Evolutionary conservation across 108 stramenopile genomes (phyloP).

Genomic region (Ochromonas danica): DNA sequence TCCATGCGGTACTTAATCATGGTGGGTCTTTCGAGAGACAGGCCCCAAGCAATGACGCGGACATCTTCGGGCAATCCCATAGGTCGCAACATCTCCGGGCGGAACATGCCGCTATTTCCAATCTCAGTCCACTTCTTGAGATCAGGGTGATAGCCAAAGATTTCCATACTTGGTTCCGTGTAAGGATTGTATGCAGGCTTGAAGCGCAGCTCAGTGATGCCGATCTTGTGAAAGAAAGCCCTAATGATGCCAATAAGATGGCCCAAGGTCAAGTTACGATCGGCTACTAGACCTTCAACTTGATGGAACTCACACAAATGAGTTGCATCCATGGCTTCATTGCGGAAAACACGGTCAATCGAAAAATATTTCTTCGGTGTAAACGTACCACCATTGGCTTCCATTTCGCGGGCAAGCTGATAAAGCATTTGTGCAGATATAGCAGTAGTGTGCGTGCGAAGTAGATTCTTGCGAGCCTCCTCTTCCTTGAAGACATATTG

Average conservation of each 20-base stretch:
- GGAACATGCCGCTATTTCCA: slow-evolving; percentile 97
- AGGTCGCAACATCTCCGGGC: slow-evolving; percentile 98
- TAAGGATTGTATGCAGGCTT: slow-evolving; percentile 99
- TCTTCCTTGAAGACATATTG: slow-evolving; percentile 80
- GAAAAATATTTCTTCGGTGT: slow-evolving; percentile 90
- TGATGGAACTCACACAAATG: slow-evolving; percentile 98
- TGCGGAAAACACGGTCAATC: slow-evolving; percentile 98
- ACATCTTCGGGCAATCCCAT: slow-evolving; percentile 99
- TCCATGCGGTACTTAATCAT: slow-evolving; percentile 99
- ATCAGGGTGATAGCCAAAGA: slow-evolving; percentile 99
- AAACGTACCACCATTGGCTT: slow-evolving; percentile 83
- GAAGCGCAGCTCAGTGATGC: slow-evolving; percentile 96
- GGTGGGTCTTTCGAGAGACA: slow-evolving; percentile 96
- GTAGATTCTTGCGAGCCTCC: slow-evolving; percentile 94
- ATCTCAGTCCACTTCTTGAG: slow-evolving; percentile 99
- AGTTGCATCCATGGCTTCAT: slow-evolving; percentile 99
- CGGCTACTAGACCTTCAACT: slow-evolving; percentile 98
- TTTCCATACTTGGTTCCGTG: slow-evolving; percentile 99
- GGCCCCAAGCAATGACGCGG: slow-evolving; percentile 97
- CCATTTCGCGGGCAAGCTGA: slow-evolving; percentile 69
- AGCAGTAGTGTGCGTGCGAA: slow-evolving; percentile 97
- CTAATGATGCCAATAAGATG: slow-evolving; percentile 97
- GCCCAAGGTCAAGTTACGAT: slow-evolving; percentile 91
- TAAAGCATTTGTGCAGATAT: slow-evolving; percentile 92
- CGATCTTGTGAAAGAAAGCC: slow-evolving; percentile 97